Conservation (phyloP, 768 basidiomycete species). For the Tubosaeta brunneosetosa region DNA sequence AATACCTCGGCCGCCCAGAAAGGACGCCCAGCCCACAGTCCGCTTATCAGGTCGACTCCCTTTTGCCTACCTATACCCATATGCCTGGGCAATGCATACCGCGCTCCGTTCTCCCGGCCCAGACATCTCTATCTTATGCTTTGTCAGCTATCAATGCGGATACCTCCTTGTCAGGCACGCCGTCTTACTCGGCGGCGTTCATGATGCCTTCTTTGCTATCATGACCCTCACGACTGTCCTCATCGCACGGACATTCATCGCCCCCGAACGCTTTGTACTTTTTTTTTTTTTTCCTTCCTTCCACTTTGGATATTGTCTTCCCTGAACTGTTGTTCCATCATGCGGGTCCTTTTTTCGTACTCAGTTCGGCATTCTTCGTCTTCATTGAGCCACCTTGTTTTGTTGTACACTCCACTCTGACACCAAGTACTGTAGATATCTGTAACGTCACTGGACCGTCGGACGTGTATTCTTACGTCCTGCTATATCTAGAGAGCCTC, state of each 20-base stretch:
- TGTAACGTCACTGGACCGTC: slow-evolving; percentile 27
- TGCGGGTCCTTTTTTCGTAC: slow-evolving; percentile 8
- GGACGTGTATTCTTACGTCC: slow-evolving; percentile 31
- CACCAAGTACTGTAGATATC: slow-evolving; percentile 32
- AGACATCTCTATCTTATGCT: slow-evolving; percentile 41
- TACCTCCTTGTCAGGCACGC: slow-evolving; percentile 16
- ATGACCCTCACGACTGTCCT: slow-evolving; percentile 27
- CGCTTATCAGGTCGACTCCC: slow-evolving; percentile 27
- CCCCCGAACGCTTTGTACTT: slow-evolving; percentile 21
- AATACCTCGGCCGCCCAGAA: slow-evolving; percentile 31
- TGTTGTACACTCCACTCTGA: slow-evolving; percentile 22
- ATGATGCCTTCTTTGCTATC: slow-evolving; percentile 32
- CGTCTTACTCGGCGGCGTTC: slow-evolving; percentile 28
- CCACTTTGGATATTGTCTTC: slow-evolving; percentile 29
- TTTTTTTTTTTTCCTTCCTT: slow-evolving; percentile 9
- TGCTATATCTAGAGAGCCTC: slow-evolving; percentile 46
- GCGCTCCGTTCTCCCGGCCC: slow-evolving; percentile 27
- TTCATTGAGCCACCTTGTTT: slow-evolving; percentile 17
- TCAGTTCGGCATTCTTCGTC: slow-evolving; percentile 13
- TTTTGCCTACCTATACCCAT: slow-evolving; percentile 30
- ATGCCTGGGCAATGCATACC: slow-evolving; percentile 34
- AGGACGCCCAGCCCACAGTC: slow-evolving; percentile 25
- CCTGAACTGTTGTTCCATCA: slow-evolving; percentile 17
- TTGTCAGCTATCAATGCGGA: slow-evolving; percentile 36
- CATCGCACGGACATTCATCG: slow-evolving; percentile 17